Base-by-base conservation (phyloP, 345 rosid genomes). In the Dimocarpus longan region DNA sequence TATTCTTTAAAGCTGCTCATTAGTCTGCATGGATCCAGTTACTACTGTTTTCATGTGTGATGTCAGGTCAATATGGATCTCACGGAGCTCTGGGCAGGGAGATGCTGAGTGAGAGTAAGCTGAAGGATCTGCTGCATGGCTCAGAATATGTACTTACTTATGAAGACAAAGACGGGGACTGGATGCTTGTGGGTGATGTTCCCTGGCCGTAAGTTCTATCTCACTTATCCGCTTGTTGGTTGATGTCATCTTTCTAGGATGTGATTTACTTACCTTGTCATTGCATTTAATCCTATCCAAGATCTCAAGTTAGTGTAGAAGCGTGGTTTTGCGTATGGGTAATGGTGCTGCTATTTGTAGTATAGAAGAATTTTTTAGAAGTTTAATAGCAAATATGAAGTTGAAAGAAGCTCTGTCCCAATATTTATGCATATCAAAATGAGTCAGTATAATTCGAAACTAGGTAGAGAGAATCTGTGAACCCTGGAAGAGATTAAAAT, bases 181-280 rank as follows among this genome's bases (percentile, higher is more conserved):
- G 93, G 95, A 91, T 91, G 95, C 91, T 91, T 70, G 95, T 91
- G 18, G 93, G 95, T 28, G 95, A 91, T 84, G 93, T 91, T 57
- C 95, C 95, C 11, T 91, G 95, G 95, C 89, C 78, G 95, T 91
- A 88, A 88, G 93, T 84, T 74, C 70, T 43, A 37, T 67, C 54
- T 76, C 54, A 16, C 52, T 26, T 22, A 13, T 76, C 62, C 19
- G 24, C 10, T 13, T 63, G 15, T 50, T 46, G 44, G 11, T 78
- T 64, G 64, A 32, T 64, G 12, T 48, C 19, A 70, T 60, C 68
- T 24, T 11, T 22, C 66, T 21, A 9, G 26, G 26, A 24, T 15
- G 11, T 44, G 59, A 63, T 42, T 44, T 10, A 26, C 40, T 42
- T 50, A 39, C 48, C 62, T 16, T 24, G 11, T n/a, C 21, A 37